Evolutionary conservation across 768 basidiomycete genomes (phyloP).

Genomic region (Pleurotus giganteus): DNA sequence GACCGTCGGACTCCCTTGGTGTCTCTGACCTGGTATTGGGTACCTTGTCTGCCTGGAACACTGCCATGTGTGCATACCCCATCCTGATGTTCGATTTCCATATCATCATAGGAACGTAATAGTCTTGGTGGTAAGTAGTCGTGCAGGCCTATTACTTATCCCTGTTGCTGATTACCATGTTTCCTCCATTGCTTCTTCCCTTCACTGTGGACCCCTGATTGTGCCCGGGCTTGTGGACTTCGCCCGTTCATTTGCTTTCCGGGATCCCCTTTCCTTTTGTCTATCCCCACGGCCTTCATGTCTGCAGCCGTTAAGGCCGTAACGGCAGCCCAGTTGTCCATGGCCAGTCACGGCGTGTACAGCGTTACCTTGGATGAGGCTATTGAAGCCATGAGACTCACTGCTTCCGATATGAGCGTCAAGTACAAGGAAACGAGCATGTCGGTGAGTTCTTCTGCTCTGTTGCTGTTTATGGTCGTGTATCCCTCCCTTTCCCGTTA

Average conservation of each 20-base stretch:
- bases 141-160: not conserved
- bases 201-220: not conserved
- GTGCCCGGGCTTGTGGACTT: too few relatives aligned
- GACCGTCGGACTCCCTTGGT: not conserved
- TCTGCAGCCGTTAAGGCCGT: constrained; percentile 82
- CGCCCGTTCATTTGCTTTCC: too few relatives aligned
- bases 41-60: not conserved
- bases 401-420: constrained; percentile 91
- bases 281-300: not conserved
- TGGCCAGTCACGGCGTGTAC: constrained; percentile 88
- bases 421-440: constrained; percentile 97
- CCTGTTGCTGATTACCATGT: not conserved
- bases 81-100: constrained; percentile 5
- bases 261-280: too few relatives aligned
- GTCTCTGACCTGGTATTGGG: too few relatives aligned
- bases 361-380: constrained; percentile 91
- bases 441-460: constrained; percentile 50
- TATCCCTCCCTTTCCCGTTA: not conserved
- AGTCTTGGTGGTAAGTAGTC: constrained; percentile 68
- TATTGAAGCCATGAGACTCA: constrained; percentile 92
- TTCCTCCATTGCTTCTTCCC: not conserved
- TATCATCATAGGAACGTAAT: constrained; percentile 63
- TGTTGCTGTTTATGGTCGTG: not conserved
- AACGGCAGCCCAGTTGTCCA: constrained; percentile 91
- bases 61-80: not conserved